phyloP scores from a whole-genome alignment of 306 rosid genomes.

The Cercis canadensis region DNA sequence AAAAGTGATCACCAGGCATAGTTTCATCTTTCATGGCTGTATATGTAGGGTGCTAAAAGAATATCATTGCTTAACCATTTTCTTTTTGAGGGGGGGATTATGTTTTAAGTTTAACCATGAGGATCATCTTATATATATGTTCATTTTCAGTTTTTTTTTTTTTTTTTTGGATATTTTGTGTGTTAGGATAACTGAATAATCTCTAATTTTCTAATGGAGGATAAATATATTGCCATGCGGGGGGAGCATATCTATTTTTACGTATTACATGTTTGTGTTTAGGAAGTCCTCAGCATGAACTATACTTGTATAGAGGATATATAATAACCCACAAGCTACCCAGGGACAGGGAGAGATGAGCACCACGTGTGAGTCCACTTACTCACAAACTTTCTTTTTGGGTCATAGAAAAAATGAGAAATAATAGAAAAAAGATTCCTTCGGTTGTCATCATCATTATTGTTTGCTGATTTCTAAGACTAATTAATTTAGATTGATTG shows the following conservation, averaged over 20 bases:
- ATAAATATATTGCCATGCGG: not conserved
- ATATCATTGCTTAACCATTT: too few relatives aligned
- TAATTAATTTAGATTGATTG: conserved; percentile 3
- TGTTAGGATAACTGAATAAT: not conserved
- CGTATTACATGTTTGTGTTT: not conserved
- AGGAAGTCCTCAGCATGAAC: not conserved
- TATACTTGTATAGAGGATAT: not conserved
- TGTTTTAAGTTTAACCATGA: too few relatives aligned
- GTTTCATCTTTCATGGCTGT: too few relatives aligned
- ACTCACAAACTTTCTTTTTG: not conserved
- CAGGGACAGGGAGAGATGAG: too few relatives aligned
- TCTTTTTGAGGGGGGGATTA: too few relatives aligned
- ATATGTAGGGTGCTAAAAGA: too few relatives aligned
- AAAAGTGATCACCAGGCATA: too few relatives aligned
- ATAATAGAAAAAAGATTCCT: conserved; percentile 30
- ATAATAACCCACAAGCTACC: not conserved
- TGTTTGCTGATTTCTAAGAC: not conserved
- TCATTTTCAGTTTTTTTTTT: too few relatives aligned
- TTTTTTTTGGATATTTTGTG: too few relatives aligned
- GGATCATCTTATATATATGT: too few relatives aligned
- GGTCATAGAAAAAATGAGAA: not conserved
- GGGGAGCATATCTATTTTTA: not conserved
- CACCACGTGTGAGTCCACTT: too few relatives aligned
- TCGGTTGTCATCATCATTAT: conserved; percentile 41
- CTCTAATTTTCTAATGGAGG: not conserved